Conservation (phyloP, 2,329 filamentous ascomycete genomes). For the Diaporthe vexans region DNA sequence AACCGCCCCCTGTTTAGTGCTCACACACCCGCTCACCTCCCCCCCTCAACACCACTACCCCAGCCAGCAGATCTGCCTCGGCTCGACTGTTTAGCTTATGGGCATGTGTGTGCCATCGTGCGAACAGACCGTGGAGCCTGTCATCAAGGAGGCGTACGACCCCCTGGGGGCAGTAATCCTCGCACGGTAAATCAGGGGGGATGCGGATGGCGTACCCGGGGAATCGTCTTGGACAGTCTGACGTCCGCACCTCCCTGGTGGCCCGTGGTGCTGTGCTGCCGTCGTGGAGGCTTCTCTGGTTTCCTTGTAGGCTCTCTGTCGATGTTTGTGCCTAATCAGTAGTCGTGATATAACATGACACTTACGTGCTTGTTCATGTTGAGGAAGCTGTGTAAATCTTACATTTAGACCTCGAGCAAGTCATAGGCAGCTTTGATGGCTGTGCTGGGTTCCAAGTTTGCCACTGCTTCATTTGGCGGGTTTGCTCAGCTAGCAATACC, state of each 20-base stretch:
- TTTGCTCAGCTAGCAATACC: not conserved
- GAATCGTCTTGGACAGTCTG: slow-evolving; percentile 14
- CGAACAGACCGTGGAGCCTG: slow-evolving; percentile 10
- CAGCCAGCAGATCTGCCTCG: slow-evolving; percentile 19
- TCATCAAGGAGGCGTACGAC: not conserved
- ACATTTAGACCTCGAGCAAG: not conserved
- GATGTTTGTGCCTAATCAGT: not conserved
- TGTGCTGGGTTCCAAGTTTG: not conserved
- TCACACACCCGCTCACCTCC: not conserved
- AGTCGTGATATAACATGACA: not conserved
- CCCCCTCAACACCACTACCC: not conserved
- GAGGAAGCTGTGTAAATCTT: not conserved
- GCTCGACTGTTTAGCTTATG: slow-evolving; percentile 3
- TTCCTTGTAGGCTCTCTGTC: too few species aligned
- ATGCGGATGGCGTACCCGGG: slow-evolving; percentile 25
- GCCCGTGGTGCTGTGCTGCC: not conserved
- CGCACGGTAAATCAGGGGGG: slow-evolving; percentile 5
- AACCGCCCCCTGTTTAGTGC: slow-evolving; percentile 12
- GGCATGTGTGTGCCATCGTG: slow-evolving; percentile 13
- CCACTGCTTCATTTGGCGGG: not conserved
- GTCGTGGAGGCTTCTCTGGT: not conserved
- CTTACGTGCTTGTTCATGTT: not conserved
- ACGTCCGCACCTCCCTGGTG: slow-evolving; percentile 11
- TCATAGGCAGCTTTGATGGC: too few species aligned
- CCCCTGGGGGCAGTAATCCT: not conserved